These are phyloP conservation scores for Luffa aegyptiaca DNA, from an alignment of 306 rosid genomes.

Conservation along the genomic window DNA sequence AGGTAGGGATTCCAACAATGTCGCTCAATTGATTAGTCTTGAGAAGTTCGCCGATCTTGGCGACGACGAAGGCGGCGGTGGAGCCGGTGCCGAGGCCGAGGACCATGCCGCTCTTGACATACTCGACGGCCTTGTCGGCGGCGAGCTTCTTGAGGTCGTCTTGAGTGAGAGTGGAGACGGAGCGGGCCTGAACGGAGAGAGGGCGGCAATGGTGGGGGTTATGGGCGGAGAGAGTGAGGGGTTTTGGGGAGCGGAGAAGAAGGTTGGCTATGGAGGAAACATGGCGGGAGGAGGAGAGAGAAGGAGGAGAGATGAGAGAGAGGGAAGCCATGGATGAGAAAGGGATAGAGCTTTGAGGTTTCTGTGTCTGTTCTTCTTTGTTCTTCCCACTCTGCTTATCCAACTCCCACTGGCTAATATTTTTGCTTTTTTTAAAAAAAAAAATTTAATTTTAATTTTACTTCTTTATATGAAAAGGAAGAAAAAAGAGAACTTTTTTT, in stretches of 20 bases:
- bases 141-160: conserved; percentile 84
- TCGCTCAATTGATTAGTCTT: conserved; percentile 42
- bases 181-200: conserved; percentile 36
- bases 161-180: conserved; percentile 44
- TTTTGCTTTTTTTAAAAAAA: neutral
- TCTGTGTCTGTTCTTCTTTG: neutral
- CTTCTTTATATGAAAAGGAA: neutral
- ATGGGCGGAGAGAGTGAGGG: conserved; percentile 33
- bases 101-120: conserved; percentile 76
- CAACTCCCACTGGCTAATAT: neutral
- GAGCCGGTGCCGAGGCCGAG: conserved; percentile 86
- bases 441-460: too few relatives aligned
- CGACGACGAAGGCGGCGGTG: conserved; percentile 71
- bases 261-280: conserved; percentile 37
- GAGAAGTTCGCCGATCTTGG: conserved; percentile 69
- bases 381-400: neutral
- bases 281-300: conserved; percentile 43
- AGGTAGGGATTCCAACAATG: conserved; percentile 78
- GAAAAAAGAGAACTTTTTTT: neutral
- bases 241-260: conserved; percentile 9
- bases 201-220: conserved; percentile 1
- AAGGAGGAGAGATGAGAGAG: conserved; percentile 43
- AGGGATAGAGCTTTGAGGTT: too few relatives aligned
- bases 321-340: conserved; percentile 12
- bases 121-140: conserved; percentile 82